A percentile compares a stretch with the other conserved stretches of the same genome.
These are phyloP conservation scores for Prunella vulgaris DNA, from an alignment of 257 asterid genomes.

Conservation along the genomic window DNA sequence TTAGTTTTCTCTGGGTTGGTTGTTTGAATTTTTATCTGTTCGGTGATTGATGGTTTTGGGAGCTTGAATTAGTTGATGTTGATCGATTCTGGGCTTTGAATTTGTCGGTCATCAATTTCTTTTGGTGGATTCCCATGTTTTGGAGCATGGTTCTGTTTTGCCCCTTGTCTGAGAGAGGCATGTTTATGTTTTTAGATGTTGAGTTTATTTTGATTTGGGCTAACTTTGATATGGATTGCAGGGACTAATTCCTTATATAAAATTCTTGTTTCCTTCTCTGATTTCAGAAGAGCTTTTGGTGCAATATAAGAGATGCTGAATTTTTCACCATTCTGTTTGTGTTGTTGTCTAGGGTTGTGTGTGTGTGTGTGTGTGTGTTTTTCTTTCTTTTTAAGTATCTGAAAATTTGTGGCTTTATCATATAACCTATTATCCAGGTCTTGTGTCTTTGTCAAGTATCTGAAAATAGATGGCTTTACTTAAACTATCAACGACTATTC, in stretches of 20 bases:
- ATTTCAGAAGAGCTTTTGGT: conserved; percentile 8
- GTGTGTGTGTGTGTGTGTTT: too few species aligned
- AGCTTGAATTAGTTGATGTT: conserved; percentile 16
- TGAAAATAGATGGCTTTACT: conserved; percentile 1
- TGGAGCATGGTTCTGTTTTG: not conserved
- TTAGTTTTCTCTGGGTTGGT: conserved; percentile 14
- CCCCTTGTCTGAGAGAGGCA: too few species aligned
- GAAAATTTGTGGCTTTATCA: not conserved
- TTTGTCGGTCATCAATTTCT: not conserved
- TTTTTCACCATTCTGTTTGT: not conserved
- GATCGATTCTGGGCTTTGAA: conserved; percentile 11
- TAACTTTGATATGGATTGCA: not conserved
- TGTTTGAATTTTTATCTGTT: conserved; percentile 20
- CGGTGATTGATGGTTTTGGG: conserved; percentile 17
- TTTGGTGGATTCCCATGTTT: not conserved
- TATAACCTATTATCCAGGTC: not conserved
- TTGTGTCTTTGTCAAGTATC: not conserved
- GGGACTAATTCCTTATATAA: not conserved
- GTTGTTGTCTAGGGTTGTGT: conserved; percentile 8
- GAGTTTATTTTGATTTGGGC: conserved; percentile 14
- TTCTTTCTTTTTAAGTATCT: too few species aligned
- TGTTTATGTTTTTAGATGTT: conserved; percentile 16
- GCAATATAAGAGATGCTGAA: not conserved
- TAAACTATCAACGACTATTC: not conserved
- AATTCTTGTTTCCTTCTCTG: not conserved